These are phyloP conservation scores for Globisporangium ultimum DNA, from an alignment of 352 stramenopile species.

Conservation along the genomic window DNA sequence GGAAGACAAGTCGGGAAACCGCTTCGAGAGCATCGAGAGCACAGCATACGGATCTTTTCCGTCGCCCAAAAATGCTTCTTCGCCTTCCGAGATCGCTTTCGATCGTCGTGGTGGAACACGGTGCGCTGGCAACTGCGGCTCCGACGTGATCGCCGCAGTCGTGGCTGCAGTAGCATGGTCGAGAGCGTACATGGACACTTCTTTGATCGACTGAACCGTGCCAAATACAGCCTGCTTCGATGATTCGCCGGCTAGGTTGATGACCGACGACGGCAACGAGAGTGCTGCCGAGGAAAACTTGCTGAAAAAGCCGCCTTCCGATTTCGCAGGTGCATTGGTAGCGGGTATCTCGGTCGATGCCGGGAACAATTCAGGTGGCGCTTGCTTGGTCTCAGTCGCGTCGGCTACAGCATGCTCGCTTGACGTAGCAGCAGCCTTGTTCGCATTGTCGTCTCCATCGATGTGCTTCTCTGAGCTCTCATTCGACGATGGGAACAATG, in stretches of 20 bases:
- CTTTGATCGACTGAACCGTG: slow-evolving; percentile 70
- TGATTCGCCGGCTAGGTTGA: slow-evolving; percentile 57
- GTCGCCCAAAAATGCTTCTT: slow-evolving; percentile 10
- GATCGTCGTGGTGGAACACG: slow-evolving; percentile 10
- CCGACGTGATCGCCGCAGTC: slow-evolving; percentile 44
- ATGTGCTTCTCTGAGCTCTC: no score
- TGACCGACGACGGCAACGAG: slow-evolving; percentile 57
- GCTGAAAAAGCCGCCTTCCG: slow-evolving; percentile 55
- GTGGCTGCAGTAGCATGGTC: slow-evolving; percentile 72
- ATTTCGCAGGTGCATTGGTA: background rate
- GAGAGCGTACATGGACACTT: slow-evolving; percentile 69
- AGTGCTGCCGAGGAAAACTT: slow-evolving; percentile 55
- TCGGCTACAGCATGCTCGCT: background rate
- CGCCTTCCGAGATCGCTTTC: background rate
- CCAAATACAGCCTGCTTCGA: slow-evolving; percentile 67
- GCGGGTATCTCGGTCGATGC: background rate
- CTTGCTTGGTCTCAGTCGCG: slow-evolving; percentile 4
- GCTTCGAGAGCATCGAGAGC: slow-evolving; percentile 69
- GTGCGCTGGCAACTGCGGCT: slow-evolving; percentile 33
- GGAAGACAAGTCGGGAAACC: slow-evolving; percentile 70
- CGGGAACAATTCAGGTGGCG: slow-evolving; percentile 2
- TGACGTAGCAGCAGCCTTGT: background rate
- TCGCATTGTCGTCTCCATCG: no score
- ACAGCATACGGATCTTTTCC: slow-evolving; percentile 34
- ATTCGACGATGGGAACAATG: slow-evolving; percentile 24